phyloP scores from a whole-genome alignment of 1,139 yeast genomes.

The Candida anutae region DNA sequence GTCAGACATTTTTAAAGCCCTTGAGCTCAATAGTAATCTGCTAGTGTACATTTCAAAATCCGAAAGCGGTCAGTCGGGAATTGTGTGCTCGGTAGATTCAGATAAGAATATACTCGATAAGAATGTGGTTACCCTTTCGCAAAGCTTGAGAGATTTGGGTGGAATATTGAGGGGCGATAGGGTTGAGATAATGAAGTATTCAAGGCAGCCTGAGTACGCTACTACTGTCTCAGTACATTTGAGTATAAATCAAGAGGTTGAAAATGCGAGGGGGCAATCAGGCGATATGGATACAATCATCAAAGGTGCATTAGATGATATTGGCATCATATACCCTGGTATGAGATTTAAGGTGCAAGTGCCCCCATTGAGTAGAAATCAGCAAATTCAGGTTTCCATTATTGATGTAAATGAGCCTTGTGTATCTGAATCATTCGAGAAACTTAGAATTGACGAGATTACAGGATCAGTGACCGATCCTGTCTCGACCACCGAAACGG shows the following conservation, averaged over 20 bases:
- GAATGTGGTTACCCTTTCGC: constrained; percentile 51
- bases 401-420: constrained; percentile 16
- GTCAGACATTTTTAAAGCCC: constrained; percentile 38
- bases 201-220: constrained; percentile 47
- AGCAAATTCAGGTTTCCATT: constrained; percentile 6
- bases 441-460: constrained; percentile 14
- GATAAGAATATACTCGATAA: constrained; percentile 30
- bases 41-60: constrained; percentile 44
- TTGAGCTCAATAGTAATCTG: constrained; percentile 49
- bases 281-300: constrained; percentile 12
- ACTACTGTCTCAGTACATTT: constrained; percentile 11
- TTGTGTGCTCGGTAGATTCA: constrained; percentile 38
- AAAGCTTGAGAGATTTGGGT: constrained; percentile 40
- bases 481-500: constrained; percentile 8
- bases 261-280: too few species aligned
- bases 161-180: constrained; percentile 72
- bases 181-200: constrained; percentile 38
- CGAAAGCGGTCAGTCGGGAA: constrained; percentile 37
- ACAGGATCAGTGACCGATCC: constrained; percentile 4
- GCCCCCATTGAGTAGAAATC: constrained; percentile 3
- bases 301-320: constrained; percentile 36
- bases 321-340: constrained; percentile 55
- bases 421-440: constrained; percentile 18
- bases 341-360: constrained; percentile 14
- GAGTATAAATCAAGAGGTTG: constrained; percentile 5